Base-by-base conservation (phyloP, 169 alveolate species). In the Babesia microti region DNA sequence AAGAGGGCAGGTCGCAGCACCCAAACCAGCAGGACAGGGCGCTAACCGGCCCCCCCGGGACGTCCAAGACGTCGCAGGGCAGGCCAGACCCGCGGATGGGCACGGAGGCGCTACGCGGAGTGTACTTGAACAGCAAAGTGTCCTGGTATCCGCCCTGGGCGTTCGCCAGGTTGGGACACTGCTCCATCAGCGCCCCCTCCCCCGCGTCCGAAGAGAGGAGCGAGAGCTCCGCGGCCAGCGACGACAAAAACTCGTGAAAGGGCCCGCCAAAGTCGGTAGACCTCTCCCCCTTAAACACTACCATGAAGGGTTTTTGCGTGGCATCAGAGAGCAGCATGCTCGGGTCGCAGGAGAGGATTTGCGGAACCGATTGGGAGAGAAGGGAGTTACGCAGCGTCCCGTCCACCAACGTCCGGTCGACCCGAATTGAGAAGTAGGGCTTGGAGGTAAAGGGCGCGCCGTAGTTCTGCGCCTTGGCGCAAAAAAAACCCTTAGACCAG, bases 241-340 rank as follows among this genome's bases (percentile, higher is more conserved):
- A 79, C 3, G 91, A 79, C 22, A 87, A 72, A 35, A 80, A 72
- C 59, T 87, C 94, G 57, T 87, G 94, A 54, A 87, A 87, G 17
- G 94, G 94, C 0, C 94, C 94, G 11, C 94, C 94, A 42, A 87
- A 87, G 54, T 87, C 94, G 0, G 94, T 83, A 14, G 92, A 87
- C 15, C 94, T 92, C 53, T 87, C 94, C 24, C 94, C 94, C 21
- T 73, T 56, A 57, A 87, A 84, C 11, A 84, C 90, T 12, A 87
- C 90, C 82, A 87, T 81, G 53, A 87, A 87, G n/a, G 94, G 94
- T 41, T 92, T 41, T 36, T 65, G 76, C 40, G 34, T 44, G 41
- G 40, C 55, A 15, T 55, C 53, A 3, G 70, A 42, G 6, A 68
- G 52, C 60, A 65, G 29, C 6, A 65, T 65, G 50, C 55, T 55